phyloP scores from a whole-genome alignment of 768 basidiomycete species.

The Lenzites betulinus region DNA sequence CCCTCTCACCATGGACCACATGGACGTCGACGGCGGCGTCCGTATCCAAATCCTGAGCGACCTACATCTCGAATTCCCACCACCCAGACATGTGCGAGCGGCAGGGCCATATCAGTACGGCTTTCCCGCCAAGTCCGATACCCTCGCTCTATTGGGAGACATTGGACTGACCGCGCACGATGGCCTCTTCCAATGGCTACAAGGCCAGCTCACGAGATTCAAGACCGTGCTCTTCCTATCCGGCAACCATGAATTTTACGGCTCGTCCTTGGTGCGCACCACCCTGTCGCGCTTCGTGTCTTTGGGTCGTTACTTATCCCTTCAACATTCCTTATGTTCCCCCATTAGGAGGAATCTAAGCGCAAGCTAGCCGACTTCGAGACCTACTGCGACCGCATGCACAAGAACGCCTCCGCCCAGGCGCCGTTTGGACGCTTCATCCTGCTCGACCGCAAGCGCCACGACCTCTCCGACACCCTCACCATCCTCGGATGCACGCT shows the following conservation, averaged over 20 bases:
- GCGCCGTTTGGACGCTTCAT: conserved; percentile 31
- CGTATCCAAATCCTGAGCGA: conserved; percentile 35
- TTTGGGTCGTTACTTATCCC: background rate
- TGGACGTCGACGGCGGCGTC: background rate
- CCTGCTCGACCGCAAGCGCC: conserved; percentile 36
- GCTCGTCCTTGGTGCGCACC: conserved; percentile 8
- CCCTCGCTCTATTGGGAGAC: conserved; percentile 41
- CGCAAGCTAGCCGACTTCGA: background rate
- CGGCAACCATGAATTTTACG: conserved; percentile 37
- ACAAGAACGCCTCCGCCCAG: background rate
- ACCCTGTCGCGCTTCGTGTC: background rate
- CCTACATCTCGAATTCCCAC: conserved; percentile 34
- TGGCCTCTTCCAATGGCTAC: conserved; percentile 37
- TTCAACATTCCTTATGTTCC: too few species aligned
- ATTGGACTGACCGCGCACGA: conserved; percentile 37
- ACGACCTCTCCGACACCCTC: conserved; percentile 35
- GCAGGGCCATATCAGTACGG: conserved; percentile 24
- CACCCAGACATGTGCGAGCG: background rate
- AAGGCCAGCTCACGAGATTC: conserved; percentile 33
- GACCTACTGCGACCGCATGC: background rate
- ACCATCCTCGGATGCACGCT: conserved; percentile 46
- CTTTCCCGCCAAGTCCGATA: conserved; percentile 29
- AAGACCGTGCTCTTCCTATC: conserved; percentile 36
- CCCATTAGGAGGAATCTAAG: conserved; percentile 7
- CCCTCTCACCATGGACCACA: background rate